Evolutionary conservation across 1,284 basidiomycete species (phyloP).

Genomic region (Apiotrichum brassicae): DNA sequence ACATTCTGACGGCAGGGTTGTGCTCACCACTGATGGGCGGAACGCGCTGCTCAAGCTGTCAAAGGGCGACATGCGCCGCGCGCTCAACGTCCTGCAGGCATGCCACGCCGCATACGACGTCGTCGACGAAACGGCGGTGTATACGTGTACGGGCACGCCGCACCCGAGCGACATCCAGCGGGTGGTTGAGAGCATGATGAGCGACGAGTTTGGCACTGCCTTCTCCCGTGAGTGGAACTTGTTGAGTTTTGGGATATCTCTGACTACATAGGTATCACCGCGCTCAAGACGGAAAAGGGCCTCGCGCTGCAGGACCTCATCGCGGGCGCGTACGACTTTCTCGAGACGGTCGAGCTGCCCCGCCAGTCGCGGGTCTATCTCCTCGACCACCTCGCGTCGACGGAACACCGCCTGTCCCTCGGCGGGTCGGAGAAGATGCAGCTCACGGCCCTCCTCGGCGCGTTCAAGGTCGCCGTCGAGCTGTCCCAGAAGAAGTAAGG

Average conservation of each 20-base stretch:
- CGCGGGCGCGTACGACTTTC: constrained; percentile 85
- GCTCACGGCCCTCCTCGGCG: constrained; percentile 80
- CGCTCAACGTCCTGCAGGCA: constrained; percentile 92
- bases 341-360: constrained; percentile 79
- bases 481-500: constrained; percentile 42
- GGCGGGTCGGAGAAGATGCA: constrained; percentile 94
- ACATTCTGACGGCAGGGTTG: constrained; percentile 57
- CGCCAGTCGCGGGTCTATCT: constrained; percentile 81
- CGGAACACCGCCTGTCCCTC: constrained; percentile 88
- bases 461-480: constrained; percentile 90
- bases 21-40: constrained; percentile 77
- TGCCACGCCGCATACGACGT: constrained; percentile 93
- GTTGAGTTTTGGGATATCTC: too few species aligned
- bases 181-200: constrained; percentile 92
- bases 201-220: constrained; percentile 90
- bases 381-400: constrained; percentile 80
- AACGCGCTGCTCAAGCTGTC: constrained; percentile 86
- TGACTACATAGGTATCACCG: constrained; percentile 62
- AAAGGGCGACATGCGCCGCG: constrained; percentile 94
- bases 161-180: constrained; percentile 89
- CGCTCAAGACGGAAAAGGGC: constrained; percentile 84
- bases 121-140: constrained; percentile 84
- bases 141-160: constrained; percentile 94
- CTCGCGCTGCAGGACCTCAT: constrained; percentile 93
- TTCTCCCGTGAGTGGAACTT: constrained; percentile 57